Evolutionary conservation across 495 filamentous ascomycete genomes (phyloP), one percentile per base, ranked within the genome.

Genomic region (Lentithecium fluviatile): DNA sequence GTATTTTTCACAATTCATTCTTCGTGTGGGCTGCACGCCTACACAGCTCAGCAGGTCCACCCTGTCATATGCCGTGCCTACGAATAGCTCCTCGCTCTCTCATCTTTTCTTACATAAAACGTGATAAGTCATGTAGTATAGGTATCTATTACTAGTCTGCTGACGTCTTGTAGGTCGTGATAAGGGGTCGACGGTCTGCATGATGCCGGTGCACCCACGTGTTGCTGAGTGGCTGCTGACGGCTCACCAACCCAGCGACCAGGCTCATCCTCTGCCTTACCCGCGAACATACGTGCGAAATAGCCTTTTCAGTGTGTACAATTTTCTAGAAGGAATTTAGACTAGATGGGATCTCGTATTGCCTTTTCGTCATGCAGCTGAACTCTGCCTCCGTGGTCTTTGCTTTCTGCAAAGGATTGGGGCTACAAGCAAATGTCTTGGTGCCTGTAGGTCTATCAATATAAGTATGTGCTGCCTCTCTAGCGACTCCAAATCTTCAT

Each of bases 151-250:
- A 32, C 29, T 32, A 4, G 4, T 32, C 29, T 32, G 29, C 29
- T 32, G 29, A 32, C 29, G 4, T 32, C 10, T 32, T 32, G 4
- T 32, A 32, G 3, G 4, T 32, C 29, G 29, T 32, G 29, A 32
- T 32, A 32, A 32, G 29, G 29, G 29, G 29, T 32, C 29, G 10
- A 32, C 10, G 10, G 29, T 32, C 29, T 32, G 29, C 29, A 32
- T 32, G 29, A 10, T 43, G 51, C 36, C 51, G 4, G 34, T 54
- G 51, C 34, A 25, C 20, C 49, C 49, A 61, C 58, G 58, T 61
- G 58, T 49, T 21, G 51, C 52, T 49, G 42, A 56, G 29, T 62
- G 59, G 51, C 59, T 55, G 51, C 59, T 56, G 59, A 62, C 42
- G 34, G 15, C 13, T 21, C 43, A 20, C 23, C 24, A 45, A n/a